These are phyloP conservation scores for Lodderomyces elongisporus DNA, from an alignment of 1,139 yeast genomes.

Conservation along the genomic window DNA sequence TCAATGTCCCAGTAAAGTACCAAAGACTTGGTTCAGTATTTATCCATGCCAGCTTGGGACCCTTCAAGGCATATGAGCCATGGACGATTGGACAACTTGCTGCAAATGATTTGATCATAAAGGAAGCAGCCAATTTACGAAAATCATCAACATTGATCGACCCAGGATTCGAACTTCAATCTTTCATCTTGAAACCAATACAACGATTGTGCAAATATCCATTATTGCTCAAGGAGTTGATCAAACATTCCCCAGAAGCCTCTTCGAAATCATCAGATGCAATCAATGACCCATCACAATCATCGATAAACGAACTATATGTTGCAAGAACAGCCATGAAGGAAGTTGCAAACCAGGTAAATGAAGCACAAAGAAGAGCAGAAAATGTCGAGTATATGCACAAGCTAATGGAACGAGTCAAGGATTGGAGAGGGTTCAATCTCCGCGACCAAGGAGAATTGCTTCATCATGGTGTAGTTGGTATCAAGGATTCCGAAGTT, in stretches of 20 bases:
- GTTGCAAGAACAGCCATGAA: constrained; percentile 62
- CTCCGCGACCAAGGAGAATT: constrained; percentile 81
- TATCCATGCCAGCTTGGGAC: constrained; percentile 69
- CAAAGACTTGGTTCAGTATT: constrained; percentile 89
- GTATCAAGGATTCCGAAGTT: constrained; percentile 68
- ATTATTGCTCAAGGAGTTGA: constrained; percentile 65
- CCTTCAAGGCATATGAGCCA: constrained; percentile 85
- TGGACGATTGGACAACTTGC: constrained; percentile 83
- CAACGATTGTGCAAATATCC: constrained; percentile 96
- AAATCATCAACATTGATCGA: constrained; percentile 63
- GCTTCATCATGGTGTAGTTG: constrained; percentile 69
- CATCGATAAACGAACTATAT: constrained; percentile 62
- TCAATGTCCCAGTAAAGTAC: constrained; percentile 64
- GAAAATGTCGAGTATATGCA: constrained; percentile 75
- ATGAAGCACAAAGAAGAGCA: constrained; percentile 90
- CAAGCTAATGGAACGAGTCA: constrained; percentile 66
- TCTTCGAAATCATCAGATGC: constrained; percentile 10
- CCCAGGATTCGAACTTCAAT: constrained; percentile 85
- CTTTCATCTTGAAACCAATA: constrained; percentile 86
- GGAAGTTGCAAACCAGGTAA: constrained; percentile 75
- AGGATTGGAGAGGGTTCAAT: constrained; percentile 94
- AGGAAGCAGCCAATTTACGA: constrained; percentile 54
- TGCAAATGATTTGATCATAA: constrained; percentile 75
- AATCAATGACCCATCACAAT: constrained; percentile 33
- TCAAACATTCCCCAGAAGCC: constrained; percentile 54